A percentile compares a stretch with the other conserved stretches of the same genome.
phyloP scores from a whole-genome alignment of 2,329 filamentous ascomycete species.

The Cercospora sesami region DNA sequence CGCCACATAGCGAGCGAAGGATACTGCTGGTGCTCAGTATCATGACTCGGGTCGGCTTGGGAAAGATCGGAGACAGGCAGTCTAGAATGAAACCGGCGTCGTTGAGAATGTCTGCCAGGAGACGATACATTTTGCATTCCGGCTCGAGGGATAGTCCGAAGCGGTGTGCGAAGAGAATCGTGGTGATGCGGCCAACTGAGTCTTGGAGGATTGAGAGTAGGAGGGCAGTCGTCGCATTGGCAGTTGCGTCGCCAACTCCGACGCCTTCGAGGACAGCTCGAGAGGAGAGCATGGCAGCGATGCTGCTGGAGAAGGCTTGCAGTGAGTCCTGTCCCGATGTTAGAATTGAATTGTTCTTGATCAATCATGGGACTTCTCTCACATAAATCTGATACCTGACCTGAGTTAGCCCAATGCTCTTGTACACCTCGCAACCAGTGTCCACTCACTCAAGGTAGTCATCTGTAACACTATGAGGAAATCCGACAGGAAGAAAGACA shows the following conservation, averaged over 20 bases:
- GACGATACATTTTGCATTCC: conserved; percentile 86
- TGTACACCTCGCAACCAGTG: accelerated
- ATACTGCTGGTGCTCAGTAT: conserved; percentile 63
- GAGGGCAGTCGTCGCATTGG: conserved; percentile 76
- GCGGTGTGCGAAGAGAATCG: conserved; percentile 80
- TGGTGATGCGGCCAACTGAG: conserved; percentile 75
- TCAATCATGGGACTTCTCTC: conserved; percentile 33
- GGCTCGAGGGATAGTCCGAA: conserved; percentile 82
- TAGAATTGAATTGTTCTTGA: neutral
- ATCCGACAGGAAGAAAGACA: conserved; percentile 84
- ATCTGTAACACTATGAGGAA: conserved; percentile 77
- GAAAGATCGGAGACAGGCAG: conserved; percentile 73
- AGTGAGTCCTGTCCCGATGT: conserved; percentile 62
- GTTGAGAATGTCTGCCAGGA: conserved; percentile 85
- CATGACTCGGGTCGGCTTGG: conserved; percentile 57
- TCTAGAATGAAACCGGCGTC: conserved; percentile 85
- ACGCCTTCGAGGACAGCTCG: conserved; percentile 75
- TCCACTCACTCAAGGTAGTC: conserved; percentile 75
- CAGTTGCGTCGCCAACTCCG: conserved; percentile 78
- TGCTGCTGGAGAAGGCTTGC: conserved; percentile 81
- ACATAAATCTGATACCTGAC: conserved; percentile 68
- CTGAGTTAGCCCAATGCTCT: neutral
- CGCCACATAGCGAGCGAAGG: conserved; percentile 73
- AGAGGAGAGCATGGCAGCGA: conserved; percentile 75
- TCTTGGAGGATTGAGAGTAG: conserved; percentile 82